Conservation (phyloP, 805 yeast species). For the Metschnikowia vanudenii region DNA sequence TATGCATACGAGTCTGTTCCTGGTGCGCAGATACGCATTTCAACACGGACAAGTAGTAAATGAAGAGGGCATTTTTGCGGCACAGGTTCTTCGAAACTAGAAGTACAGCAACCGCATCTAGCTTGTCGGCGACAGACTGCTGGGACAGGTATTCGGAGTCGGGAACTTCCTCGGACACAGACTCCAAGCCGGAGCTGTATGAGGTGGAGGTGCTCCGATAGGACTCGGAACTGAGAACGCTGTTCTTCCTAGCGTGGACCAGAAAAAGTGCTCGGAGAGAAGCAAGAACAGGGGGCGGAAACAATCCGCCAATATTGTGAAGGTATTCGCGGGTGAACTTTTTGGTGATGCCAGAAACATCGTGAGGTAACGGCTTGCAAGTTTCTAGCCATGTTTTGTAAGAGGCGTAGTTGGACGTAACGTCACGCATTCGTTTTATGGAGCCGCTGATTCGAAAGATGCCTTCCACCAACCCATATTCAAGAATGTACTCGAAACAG, state of each 20-base stretch:
- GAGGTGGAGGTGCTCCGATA: conserved; percentile 14
- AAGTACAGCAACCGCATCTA: conserved; percentile 16
- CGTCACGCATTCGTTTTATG: conserved; percentile 22
- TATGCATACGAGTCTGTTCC: conserved; percentile 28
- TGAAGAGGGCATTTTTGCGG: conserved; percentile 19
- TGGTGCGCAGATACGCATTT: conserved; percentile 18
- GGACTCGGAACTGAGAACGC: conserved; percentile 10
- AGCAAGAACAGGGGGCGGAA: conserved; percentile 6
- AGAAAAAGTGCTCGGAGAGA: conserved; percentile 12
- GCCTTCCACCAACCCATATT: conserved; percentile 26
- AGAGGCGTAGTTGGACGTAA: conserved; percentile 21
- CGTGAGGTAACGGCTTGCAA: conserved; percentile 22
- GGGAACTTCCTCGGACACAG: conserved; percentile 8
- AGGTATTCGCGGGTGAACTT: conserved; percentile 21
- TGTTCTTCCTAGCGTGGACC: conserved; percentile 4
- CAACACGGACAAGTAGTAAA: conserved; percentile 21
- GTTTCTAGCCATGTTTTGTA: conserved; percentile 22
- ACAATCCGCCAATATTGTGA: conserved; percentile 15
- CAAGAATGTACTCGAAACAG: conserved; percentile 22
- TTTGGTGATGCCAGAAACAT: conserved; percentile 29
- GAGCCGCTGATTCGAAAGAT: conserved; percentile 35
- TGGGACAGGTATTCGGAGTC: conserved; percentile 9
- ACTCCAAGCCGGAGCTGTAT: conserved; percentile 10
- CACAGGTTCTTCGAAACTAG: conserved; percentile 16
- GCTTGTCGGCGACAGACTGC: conserved; percentile 2